phyloP scores from a whole-genome alignment of 2,329 filamentous ascomycete species.

The Aspergillus piperis region DNA sequence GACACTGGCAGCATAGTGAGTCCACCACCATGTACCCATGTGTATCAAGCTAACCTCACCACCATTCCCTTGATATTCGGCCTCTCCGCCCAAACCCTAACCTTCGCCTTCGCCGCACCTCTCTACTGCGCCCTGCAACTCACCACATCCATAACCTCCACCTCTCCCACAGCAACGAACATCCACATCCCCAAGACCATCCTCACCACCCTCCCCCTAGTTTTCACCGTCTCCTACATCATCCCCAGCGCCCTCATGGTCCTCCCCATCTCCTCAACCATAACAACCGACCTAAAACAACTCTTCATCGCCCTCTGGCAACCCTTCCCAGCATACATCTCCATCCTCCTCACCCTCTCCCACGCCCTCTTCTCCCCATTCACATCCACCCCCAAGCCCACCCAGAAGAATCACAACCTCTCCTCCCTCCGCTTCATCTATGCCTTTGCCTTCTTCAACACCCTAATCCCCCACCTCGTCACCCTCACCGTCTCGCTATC shows the following conservation, averaged over 20 bases:
- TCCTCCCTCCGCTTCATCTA: conserved; percentile 43
- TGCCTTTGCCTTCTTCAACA: conserved; percentile 43
- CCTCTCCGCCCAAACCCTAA: conserved; percentile 44
- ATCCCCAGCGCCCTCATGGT: conserved; percentile 48
- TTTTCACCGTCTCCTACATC: conserved; percentile 47
- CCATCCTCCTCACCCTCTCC: conserved; percentile 40
- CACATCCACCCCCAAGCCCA: conserved; percentile 25
- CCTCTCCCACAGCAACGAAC: conserved; percentile 36
- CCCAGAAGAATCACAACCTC: conserved; percentile 31
- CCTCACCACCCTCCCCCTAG: conserved; percentile 41
- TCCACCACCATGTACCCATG: conserved; percentile 11
- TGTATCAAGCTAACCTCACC: conserved; percentile 15
- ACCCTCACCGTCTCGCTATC: conserved; percentile 45
- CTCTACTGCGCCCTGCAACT: conserved; percentile 49
- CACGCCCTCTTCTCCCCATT: conserved; percentile 28
- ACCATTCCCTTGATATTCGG: conserved; percentile 42
- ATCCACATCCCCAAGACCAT: conserved; percentile 36
- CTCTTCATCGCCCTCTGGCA: conserved; percentile 54
- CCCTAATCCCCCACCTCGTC: conserved; percentile 44
- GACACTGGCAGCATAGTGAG: conserved; percentile 46
- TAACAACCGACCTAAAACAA: conserved; percentile 49
- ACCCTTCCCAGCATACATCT: conserved; percentile 51
- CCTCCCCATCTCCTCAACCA: conserved; percentile 43
- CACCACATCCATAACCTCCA: conserved; percentile 43
- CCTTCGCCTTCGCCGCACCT: conserved; percentile 49